These are phyloP conservation scores for Penicillium bovifimosum DNA, from an alignment of 495 filamentous ascomycete genomes.

Conservation along the genomic window DNA sequence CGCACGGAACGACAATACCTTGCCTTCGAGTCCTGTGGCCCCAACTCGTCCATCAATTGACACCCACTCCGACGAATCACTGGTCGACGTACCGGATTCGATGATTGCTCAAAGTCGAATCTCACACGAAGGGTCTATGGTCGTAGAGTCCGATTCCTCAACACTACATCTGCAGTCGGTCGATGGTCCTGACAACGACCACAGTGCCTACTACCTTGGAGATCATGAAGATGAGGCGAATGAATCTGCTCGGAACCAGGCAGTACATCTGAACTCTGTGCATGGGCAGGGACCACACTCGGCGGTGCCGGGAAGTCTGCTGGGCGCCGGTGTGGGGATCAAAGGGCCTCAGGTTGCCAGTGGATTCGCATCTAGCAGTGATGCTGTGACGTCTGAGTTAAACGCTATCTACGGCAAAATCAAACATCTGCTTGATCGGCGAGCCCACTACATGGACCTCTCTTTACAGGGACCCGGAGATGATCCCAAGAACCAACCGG, in stretches of 20 bases:
- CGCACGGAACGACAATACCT: conserved; percentile 17
- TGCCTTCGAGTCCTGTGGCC: conserved; percentile 17
- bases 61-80: conserved; percentile 6
- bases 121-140: conserved; percentile 11
- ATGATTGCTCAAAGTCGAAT: conserved; percentile 4
- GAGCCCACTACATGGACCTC: conserved; percentile 82
- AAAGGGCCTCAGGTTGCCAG: conserved; percentile 40
- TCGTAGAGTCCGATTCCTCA: conserved; percentile 6
- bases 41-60: conserved; percentile 10
- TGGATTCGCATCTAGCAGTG: conserved; percentile 52
- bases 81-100: neutral
- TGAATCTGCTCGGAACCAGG: conserved; percentile 40
- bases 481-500: conserved; percentile 79
- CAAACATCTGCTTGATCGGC: conserved; percentile 72
- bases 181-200: conserved; percentile 1
- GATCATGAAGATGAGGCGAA: conserved; percentile 39
- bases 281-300: conserved; percentile 44
- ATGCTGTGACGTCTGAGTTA: conserved; percentile 74
- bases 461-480: conserved; percentile 74
- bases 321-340: conserved; percentile 47
- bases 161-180: conserved; percentile 8
- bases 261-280: conserved; percentile 37
- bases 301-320: conserved; percentile 43
- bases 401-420: conserved; percentile 82
- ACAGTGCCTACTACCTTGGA: conserved; percentile 11